Conservation (phyloP, 148 eudicot species). For the Amaranthus hypochondriacus region DNA sequence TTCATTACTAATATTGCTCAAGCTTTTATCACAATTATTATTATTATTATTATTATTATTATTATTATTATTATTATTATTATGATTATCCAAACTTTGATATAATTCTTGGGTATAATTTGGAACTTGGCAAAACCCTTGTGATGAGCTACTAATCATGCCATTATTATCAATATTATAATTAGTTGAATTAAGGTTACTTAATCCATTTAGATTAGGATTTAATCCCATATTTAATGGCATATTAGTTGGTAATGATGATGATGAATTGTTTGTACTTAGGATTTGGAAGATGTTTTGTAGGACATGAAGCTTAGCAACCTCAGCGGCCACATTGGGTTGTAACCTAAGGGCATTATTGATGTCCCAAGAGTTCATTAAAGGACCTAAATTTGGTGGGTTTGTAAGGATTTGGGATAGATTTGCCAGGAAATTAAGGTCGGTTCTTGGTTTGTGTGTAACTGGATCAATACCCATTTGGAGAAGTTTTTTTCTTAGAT, state of each 20-base stretch:
- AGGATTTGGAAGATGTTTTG: slow-evolving; percentile 48
- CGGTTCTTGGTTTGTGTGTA: slow-evolving; percentile 45
- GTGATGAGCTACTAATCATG: slow-evolving; percentile 16
- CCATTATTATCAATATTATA: neutral
- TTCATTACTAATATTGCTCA: slow-evolving; percentile 18
- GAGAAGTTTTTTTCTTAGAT: slow-evolving; percentile 46
- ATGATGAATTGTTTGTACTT: slow-evolving; percentile 23
- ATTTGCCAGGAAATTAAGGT: slow-evolving; percentile 37
- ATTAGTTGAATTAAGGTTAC: neutral
- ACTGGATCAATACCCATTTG: slow-evolving; percentile 54
- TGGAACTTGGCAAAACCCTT: slow-evolving; percentile 10
- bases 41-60: neutral
- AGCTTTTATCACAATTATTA: slow-evolving; percentile 6
- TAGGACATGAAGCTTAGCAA: slow-evolving; percentile 54
- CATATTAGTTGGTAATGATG: slow-evolving; percentile 3
- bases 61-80: neutral
- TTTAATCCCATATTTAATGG: slow-evolving; percentile 16
- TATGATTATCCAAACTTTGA: slow-evolving; percentile 11
- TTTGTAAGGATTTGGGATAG: slow-evolving; percentile 42
- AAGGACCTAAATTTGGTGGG: slow-evolving; percentile 28
- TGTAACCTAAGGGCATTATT: slow-evolving; percentile 34
- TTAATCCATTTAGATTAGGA: slow-evolving; percentile 14
- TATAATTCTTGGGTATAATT: slow-evolving; percentile 10
- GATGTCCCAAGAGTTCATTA: slow-evolving; percentile 33
- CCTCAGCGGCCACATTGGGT: slow-evolving; percentile 29